Percentiles rank a stretch among this genome's conserved stretches.
Conservation (phyloP, 805 yeast genomes). For the Zygoascus bituminiphila region DNA sequence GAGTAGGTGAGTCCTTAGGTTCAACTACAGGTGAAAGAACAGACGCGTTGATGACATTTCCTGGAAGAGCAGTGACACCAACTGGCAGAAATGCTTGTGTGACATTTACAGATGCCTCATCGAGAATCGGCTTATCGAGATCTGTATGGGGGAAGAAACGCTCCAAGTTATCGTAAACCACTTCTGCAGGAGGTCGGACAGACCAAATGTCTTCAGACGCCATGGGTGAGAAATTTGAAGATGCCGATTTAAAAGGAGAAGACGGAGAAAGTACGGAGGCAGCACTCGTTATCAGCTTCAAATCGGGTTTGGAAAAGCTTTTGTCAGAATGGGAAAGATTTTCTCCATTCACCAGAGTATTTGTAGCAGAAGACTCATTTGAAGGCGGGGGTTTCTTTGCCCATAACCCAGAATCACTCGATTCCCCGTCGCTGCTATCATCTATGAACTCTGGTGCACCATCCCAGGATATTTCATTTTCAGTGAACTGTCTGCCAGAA, state of each 20-base stretch:
- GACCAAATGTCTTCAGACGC: slow-evolving; percentile 39
- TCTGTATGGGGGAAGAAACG: slow-evolving; percentile 87
- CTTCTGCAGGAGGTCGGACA: slow-evolving; percentile 92
- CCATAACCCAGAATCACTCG: slow-evolving; percentile 46
- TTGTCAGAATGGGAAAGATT: neutral
- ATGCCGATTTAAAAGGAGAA: slow-evolving; percentile 8
- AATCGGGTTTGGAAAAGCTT: slow-evolving; percentile 4
- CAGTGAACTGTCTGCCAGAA: slow-evolving; percentile 45
- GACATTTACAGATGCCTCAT: slow-evolving; percentile 39
- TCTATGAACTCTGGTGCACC: slow-evolving; percentile 48
- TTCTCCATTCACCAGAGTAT: neutral
- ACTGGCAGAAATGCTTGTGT: slow-evolving; percentile 2
- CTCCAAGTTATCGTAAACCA: slow-evolving; percentile 84
- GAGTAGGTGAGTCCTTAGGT: slow-evolving; percentile 10
- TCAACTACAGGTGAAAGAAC: slow-evolving; percentile 13
- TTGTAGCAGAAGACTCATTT: neutral
- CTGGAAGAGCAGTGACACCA: neutral
- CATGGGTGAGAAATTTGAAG: slow-evolving; percentile 9
- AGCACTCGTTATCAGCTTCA: slow-evolving; percentile 9
- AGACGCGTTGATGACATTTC: neutral
- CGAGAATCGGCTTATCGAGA: slow-evolving; percentile 84
- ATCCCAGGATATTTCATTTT: slow-evolving; percentile 66
- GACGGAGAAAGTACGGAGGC: slow-evolving; percentile 9
- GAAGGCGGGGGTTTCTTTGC: slow-evolving; percentile 36
- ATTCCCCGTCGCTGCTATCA: slow-evolving; percentile 16